Base-by-base conservation (phyloP, 2,329 filamentous ascomycete genomes). In the Penicillium decumbens region DNA sequence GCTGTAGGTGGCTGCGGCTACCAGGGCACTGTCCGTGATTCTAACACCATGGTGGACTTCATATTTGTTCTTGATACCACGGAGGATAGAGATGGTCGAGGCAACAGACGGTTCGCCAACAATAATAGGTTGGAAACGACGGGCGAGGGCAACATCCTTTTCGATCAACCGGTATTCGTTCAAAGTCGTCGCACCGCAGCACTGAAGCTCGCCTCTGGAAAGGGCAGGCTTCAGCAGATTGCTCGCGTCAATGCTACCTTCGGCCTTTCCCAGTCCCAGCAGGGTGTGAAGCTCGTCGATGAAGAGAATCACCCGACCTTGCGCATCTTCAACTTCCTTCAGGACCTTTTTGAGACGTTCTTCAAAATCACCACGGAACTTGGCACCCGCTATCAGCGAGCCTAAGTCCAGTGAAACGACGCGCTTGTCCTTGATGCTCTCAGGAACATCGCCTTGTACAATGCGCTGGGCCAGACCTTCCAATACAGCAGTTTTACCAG, bases 1-100 rank as follows among this genome's bases (percentile, higher is more conserved):
- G 55, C 88, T 93, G 65, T 95, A 88, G 0, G 89, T 88, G 2
- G 92, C 91, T 2, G 93, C 92, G 1, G 93, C 90, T 12, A 98
- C 92, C 9, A 97, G 75, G 6, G 93, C 90, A 1, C 87, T 86
- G 62, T 97, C 93, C 0, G 89, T 95, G 58, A 98, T 97, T 46
- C 91, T 81, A 0, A 97, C 92, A 71, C 93, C 92, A 64, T 98
- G 93, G 59, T 97, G 93, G 0, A 97, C 89, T 69, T 97, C 93
- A 64, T 98, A 98, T 58, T 90, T 89, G 65, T 97, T 91, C 66
- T 97, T 97, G 75, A 98, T 96, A 42, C 92, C 93, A 64, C 93
- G 84, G 0, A 98, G 76, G 49, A 98, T 97, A 43, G 89, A 95
- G 54, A 98, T 91, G 0, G 93, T 96, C 59, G 96, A 91, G 59